Conservation (phyloP, 805 yeast genomes). For the Yarrowia sp. region DNA sequence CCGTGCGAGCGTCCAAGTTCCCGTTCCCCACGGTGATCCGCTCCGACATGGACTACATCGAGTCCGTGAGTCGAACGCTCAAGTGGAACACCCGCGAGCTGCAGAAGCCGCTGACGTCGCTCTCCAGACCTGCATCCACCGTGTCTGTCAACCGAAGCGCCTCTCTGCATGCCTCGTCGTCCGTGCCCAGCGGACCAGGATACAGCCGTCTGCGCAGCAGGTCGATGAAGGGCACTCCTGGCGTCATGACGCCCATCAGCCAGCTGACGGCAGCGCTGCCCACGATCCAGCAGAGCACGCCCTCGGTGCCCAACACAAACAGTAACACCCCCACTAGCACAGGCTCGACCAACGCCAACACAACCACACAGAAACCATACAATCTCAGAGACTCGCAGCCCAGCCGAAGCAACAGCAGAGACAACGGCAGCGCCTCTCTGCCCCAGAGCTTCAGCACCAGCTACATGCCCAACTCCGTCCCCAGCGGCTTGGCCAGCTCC, state of each 20-base stretch:
- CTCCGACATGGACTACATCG: slow-evolving; percentile 65
- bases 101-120: slow-evolving; percentile 67
- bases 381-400: background rate
- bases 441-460: slow-evolving; percentile 20
- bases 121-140: slow-evolving; percentile 41
- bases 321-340: background rate
- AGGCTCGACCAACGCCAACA: background rate
- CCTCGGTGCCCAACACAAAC: background rate
- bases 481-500: background rate
- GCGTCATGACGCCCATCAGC: slow-evolving; percentile 4
- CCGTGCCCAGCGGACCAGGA: slow-evolving; percentile 14
- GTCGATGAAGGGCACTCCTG: slow-evolving; percentile 22
- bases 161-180: slow-evolving; percentile 1
- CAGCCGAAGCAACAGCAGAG: slow-evolving; percentile 7
- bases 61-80: slow-evolving; percentile 78
- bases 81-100: slow-evolving; percentile 90
- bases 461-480: background rate
- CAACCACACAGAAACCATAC: background rate
- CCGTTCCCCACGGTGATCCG: slow-evolving; percentile 89
- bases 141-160: slow-evolving; percentile 23
- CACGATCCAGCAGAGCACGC: slow-evolving; percentile 21
- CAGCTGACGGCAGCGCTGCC: slow-evolving; percentile 17
- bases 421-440: background rate
- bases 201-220: slow-evolving; percentile 12
- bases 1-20: slow-evolving; percentile 76